Base-by-base conservation (phyloP, 441 rosid species). In the Adansonia gregorii region DNA sequence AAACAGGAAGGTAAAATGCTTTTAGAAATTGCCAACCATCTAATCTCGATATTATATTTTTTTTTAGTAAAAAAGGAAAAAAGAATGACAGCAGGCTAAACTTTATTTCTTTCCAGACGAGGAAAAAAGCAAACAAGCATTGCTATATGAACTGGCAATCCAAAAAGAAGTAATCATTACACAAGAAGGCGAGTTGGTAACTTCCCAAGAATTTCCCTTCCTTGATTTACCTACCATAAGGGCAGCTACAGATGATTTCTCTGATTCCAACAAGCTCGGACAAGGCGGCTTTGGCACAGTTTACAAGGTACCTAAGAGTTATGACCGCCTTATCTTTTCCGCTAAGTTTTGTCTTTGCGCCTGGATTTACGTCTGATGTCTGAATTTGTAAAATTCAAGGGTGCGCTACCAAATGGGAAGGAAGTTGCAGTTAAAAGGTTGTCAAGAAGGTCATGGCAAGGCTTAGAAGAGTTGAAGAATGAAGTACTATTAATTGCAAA, bases 211-310 rank as follows among this genome's bases (percentile, higher is more conserved):
- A 11, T 67, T 45, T 46, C 72, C 72, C n/a, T 67, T 67, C 72
- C 55, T 67, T 0, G 55, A 67, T 67, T 67, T 10, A 75, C 83
- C 63, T 56, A 63, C 31, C 0, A 45, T 81, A 71, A 71, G 12
- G 73, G 81, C 75, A 1, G 81, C 87, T 45, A 75, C 87, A 49
- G 75, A 74, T 78, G 67, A 74, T 58, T 79, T 84, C 54, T 81
- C 85, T 1, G 73, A 39, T 67, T 31, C 63, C 3, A 92, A 96
- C 86, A 94, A 94, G 87, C 94, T 96, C 20, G 99, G 99, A 67
- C 98, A 96, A 80, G 99, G 98, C 70, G 99, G 99, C 22, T 96
- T 91, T 69, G 99, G 99, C 75, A 87, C 97, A 64, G 99, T 94
- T 46, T 94, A 95, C 79, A 94, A 95, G 94, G 99, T 93, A 41